Percentiles rank a stretch among this genome's conserved stretches.
Conservation (phyloP, 1,139 yeast genomes). For the Candida tunisiensis region DNA sequence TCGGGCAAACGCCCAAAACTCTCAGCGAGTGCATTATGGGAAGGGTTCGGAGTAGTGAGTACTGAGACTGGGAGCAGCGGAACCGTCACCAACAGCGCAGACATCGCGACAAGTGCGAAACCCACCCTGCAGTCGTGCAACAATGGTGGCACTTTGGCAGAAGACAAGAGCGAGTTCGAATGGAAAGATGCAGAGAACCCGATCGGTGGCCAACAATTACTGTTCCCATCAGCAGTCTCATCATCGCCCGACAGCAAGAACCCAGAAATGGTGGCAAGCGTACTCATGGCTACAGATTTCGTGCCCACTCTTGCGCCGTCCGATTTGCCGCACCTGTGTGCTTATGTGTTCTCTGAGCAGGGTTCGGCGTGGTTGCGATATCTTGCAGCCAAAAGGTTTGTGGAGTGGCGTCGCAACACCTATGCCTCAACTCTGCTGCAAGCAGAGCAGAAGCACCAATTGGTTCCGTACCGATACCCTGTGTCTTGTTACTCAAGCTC, state of each 20-base stretch:
- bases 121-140: too few relatives aligned
- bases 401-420: constrained; percentile 8
- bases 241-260: constrained; percentile 6
- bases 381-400: constrained; percentile 11
- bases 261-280: constrained; percentile 12
- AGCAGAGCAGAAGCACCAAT: too few relatives aligned
- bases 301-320: constrained; percentile 8
- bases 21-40: too few relatives aligned
- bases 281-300: constrained; percentile 13
- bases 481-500: not conserved
- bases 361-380: constrained; percentile 16
- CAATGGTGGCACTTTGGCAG: too few relatives aligned
- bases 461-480: not conserved
- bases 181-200: too few relatives aligned
- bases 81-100: too few relatives aligned
- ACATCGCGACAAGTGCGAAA: too few relatives aligned
- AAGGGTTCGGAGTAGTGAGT: too few relatives aligned
- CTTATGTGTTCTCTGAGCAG: constrained; percentile 8
- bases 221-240: constrained; percentile 11
- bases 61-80: too few relatives aligned
- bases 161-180: too few relatives aligned
- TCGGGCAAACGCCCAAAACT: too few relatives aligned
- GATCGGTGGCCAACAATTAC: too few relatives aligned
- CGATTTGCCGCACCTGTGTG: constrained; percentile 9
- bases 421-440: not conserved